Evolutionary conservation across 73 alveolate genomes (phyloP), one percentile per base, ranked within the genome.

Genomic region (Loxodes magnus): DNA sequence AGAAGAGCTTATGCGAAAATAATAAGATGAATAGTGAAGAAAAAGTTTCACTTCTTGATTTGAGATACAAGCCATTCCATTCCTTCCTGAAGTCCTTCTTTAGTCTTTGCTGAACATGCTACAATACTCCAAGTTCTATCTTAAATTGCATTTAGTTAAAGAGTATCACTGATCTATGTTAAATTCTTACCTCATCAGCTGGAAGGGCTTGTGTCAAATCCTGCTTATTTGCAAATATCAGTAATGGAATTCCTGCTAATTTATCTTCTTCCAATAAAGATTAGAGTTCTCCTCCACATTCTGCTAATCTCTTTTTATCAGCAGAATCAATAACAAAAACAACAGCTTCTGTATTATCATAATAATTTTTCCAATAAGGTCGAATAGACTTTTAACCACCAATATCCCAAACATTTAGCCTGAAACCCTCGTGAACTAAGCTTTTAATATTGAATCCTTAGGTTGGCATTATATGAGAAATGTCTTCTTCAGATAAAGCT

Each of bases 71-170:
- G 80, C 98, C 98, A 90, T 60, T 83, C 90, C 95, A 90, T 82
- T 30, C 98, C 98, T 76, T 90, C 98, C 48, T 68, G 82, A 29
- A 58, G 35, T 35, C 98, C 98, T 50, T 90, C 98, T 37, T 85
- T 60, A 54, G 86, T 84, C 51, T 76, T 70, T 21, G 98, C 98
- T 15, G 95, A 79, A 59, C 98, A 85, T 15, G 98, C 99, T 15
- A 84, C 82, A 58, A 95, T 95, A 55, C 93, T 84, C 99, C 99
- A 95, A 53, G 84, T 79, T 74, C 99, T 82, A 62, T 94, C 98
- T 60, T 63, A 61, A 30, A 94, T 94, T 39, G 57, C 57, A 64
- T 77, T 75, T 24, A 92, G 73, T 27, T 77, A 48, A 77, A 94
- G 67, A 39, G 84, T 78, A 24, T 80, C 96, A 27, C 92, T 37